Evolutionary conservation across 352 stramenopile genomes (phyloP), one percentile per base, ranked within the genome.

Genomic region (Globisporangium okanoganense): DNA sequence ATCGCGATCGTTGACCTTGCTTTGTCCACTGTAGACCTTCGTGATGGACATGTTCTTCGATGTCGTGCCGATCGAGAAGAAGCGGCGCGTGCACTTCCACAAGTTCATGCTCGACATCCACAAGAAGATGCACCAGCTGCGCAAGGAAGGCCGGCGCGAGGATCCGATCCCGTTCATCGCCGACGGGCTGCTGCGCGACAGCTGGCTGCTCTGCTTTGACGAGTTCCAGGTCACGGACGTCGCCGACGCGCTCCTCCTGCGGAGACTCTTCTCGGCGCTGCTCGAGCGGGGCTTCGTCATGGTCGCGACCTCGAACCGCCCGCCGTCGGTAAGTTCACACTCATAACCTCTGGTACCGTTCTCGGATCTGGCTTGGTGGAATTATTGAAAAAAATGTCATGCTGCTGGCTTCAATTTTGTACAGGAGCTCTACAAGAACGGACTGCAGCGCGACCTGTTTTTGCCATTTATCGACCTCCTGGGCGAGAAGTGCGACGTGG

Each of bases 201-300:
- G 87, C 29, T 96, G 90, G 64, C 65, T 99, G 31, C 74, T 99
- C 6, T 99, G 95, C 79, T 98, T 99, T 68, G 97, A 99, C 72
- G 97, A 99, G 81, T 99, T 99, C 62, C 96, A 99, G 78, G 91
- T 98, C 35, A 99, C 93, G 5, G 97, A 99, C 71, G 91, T 99
- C 49, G 96, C 93, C 0, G 96, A 99, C 75, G 97, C 97, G 41
- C 69, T 99, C 41, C 99, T 99, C 55, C 70, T 99, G 41, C 76
- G 78, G 4, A 83, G 94, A 47, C 72, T 99, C 6, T 99, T 99
- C 70, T 85, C 79, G 12, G 81, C 86, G 8, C 62, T 99, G n/a
- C 95, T 97, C 27, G 73, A 77, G 13, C 64, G 78, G 25, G 96
- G 95, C 29, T 93, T 97, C 25, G 92, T 99, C 2, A 88, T 99